These are phyloP conservation scores for Penicillium occitanis DNA, from an alignment of 2,329 filamentous ascomycete species.

Conservation along the genomic window DNA sequence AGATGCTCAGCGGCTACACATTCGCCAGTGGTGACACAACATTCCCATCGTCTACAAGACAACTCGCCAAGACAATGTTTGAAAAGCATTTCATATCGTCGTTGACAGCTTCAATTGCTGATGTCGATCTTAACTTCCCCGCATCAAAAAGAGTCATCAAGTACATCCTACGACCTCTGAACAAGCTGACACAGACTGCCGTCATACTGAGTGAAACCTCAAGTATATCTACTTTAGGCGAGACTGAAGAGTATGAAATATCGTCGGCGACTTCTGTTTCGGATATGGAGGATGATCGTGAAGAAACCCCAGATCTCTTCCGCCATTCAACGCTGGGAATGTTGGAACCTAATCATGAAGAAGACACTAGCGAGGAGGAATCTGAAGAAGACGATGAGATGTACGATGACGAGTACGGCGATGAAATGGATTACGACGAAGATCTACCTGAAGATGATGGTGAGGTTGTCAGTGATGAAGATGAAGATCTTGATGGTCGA, in stretches of 20 bases:
- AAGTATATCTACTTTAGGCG: constrained; percentile 66
- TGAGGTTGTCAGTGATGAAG: constrained; percentile 85
- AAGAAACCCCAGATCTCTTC: constrained; percentile 96
- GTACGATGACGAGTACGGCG: constrained; percentile 84
- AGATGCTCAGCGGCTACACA: constrained; percentile 81
- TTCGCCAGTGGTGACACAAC: constrained; percentile 55
- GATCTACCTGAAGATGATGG: constrained; percentile 76
- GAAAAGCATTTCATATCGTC: constrained; percentile 94
- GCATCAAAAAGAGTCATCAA: constrained; percentile 92
- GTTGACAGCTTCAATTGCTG: constrained; percentile 86
- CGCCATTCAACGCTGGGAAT: constrained; percentile 94
- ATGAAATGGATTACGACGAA: constrained; percentile 92
- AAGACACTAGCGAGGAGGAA: constrained; percentile 73
- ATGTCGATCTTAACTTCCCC: constrained; percentile 93
- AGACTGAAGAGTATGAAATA: constrained; percentile 81
- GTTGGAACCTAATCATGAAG: constrained; percentile 79
- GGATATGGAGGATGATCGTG: constrained; percentile 78
- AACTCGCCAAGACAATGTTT: constrained; percentile 93
- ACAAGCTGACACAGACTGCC: constrained; percentile 81
- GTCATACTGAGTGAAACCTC: constrained; percentile 80
- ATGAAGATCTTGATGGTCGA: constrained; percentile 77
- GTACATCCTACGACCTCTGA: constrained; percentile 87
- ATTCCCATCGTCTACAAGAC: constrained; percentile 65
- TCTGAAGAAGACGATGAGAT: constrained; percentile 80
- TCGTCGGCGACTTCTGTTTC: constrained; percentile 85